Conservation (phyloP, 805 yeast species). For the Ogataea degrootiae region DNA sequence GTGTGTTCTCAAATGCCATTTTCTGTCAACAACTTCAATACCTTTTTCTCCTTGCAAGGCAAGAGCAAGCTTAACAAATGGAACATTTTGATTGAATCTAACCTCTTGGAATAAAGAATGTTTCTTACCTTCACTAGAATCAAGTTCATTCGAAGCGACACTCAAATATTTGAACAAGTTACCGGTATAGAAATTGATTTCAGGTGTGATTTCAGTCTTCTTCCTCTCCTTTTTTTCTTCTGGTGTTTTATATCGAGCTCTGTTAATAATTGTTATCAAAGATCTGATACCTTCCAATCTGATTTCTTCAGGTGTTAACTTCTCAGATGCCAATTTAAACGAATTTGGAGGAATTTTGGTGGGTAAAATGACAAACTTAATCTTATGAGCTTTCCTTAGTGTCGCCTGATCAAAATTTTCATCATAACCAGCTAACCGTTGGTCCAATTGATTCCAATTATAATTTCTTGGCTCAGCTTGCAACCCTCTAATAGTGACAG, state of each 20-base stretch:
- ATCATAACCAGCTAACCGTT: conserved; percentile 84
- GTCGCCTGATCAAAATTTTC: conserved; percentile 55
- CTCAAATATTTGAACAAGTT: conserved; percentile 63
- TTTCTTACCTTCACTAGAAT: conserved; percentile 11
- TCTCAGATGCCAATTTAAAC: conserved; percentile 44
- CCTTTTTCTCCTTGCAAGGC: conserved; percentile 67
- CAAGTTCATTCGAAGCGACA: conserved; percentile 25
- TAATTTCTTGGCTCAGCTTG: conserved; percentile 48
- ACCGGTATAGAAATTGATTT: conserved; percentile 84
- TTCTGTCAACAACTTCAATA: conserved; percentile 65
- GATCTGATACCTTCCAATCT: conserved; percentile 84
- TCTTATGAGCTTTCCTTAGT: conserved; percentile 51
- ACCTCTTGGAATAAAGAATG: conserved; percentile 21
- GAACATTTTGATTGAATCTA: conserved; percentile 44
- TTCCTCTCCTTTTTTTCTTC: conserved; percentile 35
- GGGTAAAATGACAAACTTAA: conserved; percentile 84
- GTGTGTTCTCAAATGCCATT: conserved; percentile 87
- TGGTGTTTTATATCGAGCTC: conserved; percentile 44
- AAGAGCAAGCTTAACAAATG: conserved; percentile 49
- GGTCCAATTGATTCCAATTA: conserved; percentile 93
- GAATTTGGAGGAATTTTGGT: conserved; percentile 59
- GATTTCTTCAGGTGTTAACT: conserved; percentile 76
- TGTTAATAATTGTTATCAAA: conserved; percentile 57
- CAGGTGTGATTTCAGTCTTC: conserved; percentile 56
- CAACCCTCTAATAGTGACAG: conserved; percentile 52